Conservation (phyloP, 495 filamentous ascomycete genomes). For the Neurospora pannonica region DNA sequence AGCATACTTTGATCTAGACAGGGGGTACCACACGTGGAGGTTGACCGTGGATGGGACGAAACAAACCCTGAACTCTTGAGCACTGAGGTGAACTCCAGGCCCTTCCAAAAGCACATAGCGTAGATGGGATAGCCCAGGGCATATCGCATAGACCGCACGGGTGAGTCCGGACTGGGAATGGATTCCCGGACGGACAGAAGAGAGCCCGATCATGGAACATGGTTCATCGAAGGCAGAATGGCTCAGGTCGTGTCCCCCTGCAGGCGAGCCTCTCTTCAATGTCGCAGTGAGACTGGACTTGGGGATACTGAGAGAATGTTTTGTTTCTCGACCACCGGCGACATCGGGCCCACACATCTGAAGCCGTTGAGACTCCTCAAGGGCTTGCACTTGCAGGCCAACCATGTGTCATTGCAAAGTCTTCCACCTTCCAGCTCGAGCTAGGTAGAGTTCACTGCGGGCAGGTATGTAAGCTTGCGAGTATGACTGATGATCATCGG, state of each 20-base stretch:
- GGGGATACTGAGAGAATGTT: background rate
- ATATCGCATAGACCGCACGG: background rate
- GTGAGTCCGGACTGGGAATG: conserved; percentile 10
- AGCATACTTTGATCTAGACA: background rate
- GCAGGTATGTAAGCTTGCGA: background rate
- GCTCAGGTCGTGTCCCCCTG: background rate
- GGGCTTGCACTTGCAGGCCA: background rate
- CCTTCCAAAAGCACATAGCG: conserved; percentile 15
- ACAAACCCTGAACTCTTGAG: background rate
- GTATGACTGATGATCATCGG: background rate
- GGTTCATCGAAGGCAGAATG: background rate
- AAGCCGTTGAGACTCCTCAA: background rate
- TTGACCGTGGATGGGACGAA: background rate
- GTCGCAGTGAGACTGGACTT: background rate
- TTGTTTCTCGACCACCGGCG: background rate
- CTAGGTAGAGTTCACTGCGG: background rate
- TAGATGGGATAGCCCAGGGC: background rate
- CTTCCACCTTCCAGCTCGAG: background rate
- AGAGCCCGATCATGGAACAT: conserved; percentile 17
- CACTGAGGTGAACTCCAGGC: background rate
- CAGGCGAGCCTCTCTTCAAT: background rate
- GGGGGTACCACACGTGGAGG: background rate
- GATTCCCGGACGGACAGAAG: conserved; percentile 13
- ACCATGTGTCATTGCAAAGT: background rate
- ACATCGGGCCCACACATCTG: background rate